phyloP scores from a whole-genome alignment of 2,329 filamentous ascomycete species.

The Xylaria arbuscula region DNA sequence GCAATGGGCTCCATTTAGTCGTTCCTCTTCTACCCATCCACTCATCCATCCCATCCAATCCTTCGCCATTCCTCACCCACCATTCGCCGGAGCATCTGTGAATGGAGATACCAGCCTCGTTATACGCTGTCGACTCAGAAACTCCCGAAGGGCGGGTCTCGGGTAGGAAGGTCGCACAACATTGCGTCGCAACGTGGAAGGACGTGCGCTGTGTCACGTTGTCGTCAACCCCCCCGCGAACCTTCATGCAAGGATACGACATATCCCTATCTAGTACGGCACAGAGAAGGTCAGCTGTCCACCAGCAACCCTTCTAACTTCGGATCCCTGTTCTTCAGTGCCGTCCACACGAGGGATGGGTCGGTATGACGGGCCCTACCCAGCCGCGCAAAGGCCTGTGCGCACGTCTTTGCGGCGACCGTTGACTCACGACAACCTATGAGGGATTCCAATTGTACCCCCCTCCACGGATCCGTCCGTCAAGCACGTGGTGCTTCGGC shows the following conservation, averaged over 20 bases:
- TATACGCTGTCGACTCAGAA: constrained; percentile 28
- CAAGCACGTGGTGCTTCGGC: constrained; percentile 31
- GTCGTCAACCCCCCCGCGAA: constrained; percentile 32
- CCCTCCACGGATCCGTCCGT: constrained; percentile 24
- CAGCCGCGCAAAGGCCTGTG: constrained; percentile 34
- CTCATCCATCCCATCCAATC: constrained; percentile 2
- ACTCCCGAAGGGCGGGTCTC: constrained; percentile 27
- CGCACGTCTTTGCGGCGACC: constrained; percentile 27
- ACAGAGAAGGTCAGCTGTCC: constrained; percentile 35
- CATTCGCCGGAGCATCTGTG: neutral
- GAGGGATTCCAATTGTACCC: constrained; percentile 23
- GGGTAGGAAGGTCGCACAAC: constrained; percentile 34
- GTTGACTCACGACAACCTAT: constrained; percentile 25
- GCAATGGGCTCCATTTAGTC: constrained; percentile 27
- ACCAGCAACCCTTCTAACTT: constrained; percentile 24
- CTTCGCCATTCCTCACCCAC: constrained; percentile 14
- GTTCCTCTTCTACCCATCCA: constrained; percentile 18
- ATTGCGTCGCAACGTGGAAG: constrained; percentile 31
- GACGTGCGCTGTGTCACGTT: constrained; percentile 37
- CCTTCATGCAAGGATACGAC: constrained; percentile 27
- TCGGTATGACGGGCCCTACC: constrained; percentile 26
- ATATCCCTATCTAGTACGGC: constrained; percentile 34
- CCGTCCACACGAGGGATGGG: constrained; percentile 13
- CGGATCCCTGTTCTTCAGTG: constrained; percentile 27
- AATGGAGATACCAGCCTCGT: constrained; percentile 30